Conservation (phyloP, 805 yeast genomes). For the Tetrapisispora namnaoensis region DNA sequence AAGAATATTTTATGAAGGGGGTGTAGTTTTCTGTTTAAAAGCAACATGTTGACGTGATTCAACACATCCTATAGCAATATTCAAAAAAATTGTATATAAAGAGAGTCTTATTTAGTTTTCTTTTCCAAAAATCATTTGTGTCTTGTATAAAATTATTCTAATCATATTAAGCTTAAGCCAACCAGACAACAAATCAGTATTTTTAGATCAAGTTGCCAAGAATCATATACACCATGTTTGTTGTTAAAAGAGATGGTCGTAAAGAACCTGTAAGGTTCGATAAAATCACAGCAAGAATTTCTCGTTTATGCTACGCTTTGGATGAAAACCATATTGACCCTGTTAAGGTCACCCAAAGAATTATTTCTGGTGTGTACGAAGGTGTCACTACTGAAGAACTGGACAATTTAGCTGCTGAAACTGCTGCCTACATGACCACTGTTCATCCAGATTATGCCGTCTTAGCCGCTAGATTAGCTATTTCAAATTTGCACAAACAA, state of each 20-base stretch:
- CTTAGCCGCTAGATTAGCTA: constrained; percentile 91
- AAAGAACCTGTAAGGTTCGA: constrained; percentile 92
- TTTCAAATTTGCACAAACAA: constrained; percentile 89
- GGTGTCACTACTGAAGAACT: constrained; percentile 92
- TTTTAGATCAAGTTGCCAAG: background rate
- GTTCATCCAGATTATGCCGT: constrained; percentile 96
- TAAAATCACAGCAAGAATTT: constrained; percentile 90
- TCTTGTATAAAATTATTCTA: too few relatives aligned
- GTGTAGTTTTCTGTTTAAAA: too few relatives aligned
- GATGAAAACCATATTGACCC: constrained; percentile 90
- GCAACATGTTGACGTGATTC: background rate
- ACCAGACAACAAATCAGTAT: background rate
- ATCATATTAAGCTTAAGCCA: too few relatives aligned
- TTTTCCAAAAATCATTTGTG: too few relatives aligned
- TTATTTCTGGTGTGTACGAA: constrained; percentile 91
- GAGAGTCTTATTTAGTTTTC: too few relatives aligned
- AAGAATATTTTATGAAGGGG: background rate
- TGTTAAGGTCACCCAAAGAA: constrained; percentile 90
- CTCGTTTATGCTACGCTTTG: constrained; percentile 88
- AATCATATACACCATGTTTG: constrained; percentile 46
- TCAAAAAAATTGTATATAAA: too few relatives aligned
- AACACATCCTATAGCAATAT: background rate
- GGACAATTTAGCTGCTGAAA: constrained; percentile 83
- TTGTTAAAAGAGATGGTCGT: constrained; percentile 86
- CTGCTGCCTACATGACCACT: constrained; percentile 96